Evolutionary conservation across 768 basidiomycete species (phyloP).

Genomic region (Termitomyces sp.): DNA sequence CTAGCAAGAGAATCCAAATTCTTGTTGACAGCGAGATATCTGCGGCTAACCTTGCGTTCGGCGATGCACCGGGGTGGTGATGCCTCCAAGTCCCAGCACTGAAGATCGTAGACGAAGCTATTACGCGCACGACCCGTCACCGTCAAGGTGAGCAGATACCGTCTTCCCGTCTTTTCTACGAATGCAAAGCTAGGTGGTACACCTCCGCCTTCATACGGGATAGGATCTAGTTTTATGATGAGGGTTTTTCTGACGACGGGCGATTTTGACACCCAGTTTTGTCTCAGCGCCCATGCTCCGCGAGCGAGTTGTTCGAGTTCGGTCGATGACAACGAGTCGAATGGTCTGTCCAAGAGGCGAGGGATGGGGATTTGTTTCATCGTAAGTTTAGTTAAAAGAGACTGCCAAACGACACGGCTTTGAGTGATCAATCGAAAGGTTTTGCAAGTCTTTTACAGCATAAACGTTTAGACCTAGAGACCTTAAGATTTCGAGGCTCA

Average conservation of each 20-base stretch:
- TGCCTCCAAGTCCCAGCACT: constrained; percentile 50
- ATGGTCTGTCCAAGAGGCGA: constrained; percentile 20
- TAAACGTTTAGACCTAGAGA: background rate
- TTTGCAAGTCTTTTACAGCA: constrained; percentile 40
- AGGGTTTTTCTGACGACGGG: constrained; percentile 26
- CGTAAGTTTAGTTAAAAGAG: constrained; percentile 36
- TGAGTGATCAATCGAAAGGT: constrained; percentile 34
- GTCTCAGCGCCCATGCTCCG: constrained; percentile 35
- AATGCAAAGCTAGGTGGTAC: constrained; percentile 36
- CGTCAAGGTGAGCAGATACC: constrained; percentile 43
- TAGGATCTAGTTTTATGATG: constrained; percentile 15
- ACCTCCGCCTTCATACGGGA: constrained; percentile 25
- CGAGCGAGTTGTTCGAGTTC: constrained; percentile 39
- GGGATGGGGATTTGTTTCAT: constrained; percentile 41
- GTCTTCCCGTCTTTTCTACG: constrained; percentile 33
- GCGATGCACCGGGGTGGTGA: constrained; percentile 36
- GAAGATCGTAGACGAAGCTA: constrained; percentile 29
- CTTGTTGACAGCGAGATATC: constrained; percentile 43
- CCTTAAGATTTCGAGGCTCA: constrained; percentile 17
- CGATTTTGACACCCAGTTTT: constrained; percentile 41
- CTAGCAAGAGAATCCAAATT: constrained; percentile 24
- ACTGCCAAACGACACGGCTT: constrained; percentile 45
- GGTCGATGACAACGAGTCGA: constrained; percentile 29
- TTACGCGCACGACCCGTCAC: constrained; percentile 9
- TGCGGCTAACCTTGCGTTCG: constrained; percentile 26